Evolutionary conservation across 2,329 filamentous ascomycete species (phyloP).

Genomic region (Fusarium buharicum): DNA sequence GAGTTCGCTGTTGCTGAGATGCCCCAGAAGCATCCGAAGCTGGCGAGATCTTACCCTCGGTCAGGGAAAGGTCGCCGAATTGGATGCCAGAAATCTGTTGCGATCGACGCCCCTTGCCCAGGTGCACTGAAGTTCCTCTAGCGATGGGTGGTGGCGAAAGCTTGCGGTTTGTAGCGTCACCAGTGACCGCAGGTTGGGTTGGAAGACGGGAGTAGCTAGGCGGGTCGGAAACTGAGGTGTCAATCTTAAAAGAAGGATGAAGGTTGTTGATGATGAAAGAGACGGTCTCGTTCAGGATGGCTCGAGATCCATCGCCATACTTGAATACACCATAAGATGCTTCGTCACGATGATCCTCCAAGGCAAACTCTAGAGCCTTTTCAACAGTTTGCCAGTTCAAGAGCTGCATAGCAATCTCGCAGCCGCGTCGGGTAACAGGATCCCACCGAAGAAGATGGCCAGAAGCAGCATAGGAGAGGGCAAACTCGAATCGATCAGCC

Average conservation of each 20-base stretch:
- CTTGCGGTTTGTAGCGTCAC: constrained; percentile 18
- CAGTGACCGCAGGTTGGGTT: constrained; percentile 29
- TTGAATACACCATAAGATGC: constrained; percentile 59
- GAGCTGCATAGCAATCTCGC: constrained; percentile 67
- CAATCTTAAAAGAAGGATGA: constrained; percentile 68
- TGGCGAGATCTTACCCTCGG: constrained; percentile 41
- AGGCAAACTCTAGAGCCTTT: constrained; percentile 67
- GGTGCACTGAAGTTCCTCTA: constrained; percentile 51
- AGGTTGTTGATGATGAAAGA: constrained; percentile 71
- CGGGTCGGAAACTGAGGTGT: constrained; percentile 55
- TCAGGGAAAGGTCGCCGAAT: constrained; percentile 72
- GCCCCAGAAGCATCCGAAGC: constrained; percentile 48
- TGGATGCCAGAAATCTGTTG: constrained; percentile 70
- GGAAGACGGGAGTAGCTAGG: constrained; percentile 56
- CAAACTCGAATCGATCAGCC: constrained; percentile 61
- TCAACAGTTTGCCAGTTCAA: constrained; percentile 73
- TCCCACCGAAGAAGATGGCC: constrained; percentile 67
- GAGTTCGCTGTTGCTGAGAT: constrained; percentile 42
- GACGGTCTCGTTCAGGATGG: constrained; percentile 65
- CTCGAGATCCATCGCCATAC: constrained; percentile 63
- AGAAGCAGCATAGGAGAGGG: constrained; percentile 72
- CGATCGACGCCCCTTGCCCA: constrained; percentile 56
- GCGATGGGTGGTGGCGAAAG: constrained; percentile 47
- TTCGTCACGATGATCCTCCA: constrained; percentile 53
- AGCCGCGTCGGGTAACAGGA: constrained; percentile 65